Conservation (phyloP, 495 filamentous ascomycete species). For the Aspergillus homomorphus region DNA sequence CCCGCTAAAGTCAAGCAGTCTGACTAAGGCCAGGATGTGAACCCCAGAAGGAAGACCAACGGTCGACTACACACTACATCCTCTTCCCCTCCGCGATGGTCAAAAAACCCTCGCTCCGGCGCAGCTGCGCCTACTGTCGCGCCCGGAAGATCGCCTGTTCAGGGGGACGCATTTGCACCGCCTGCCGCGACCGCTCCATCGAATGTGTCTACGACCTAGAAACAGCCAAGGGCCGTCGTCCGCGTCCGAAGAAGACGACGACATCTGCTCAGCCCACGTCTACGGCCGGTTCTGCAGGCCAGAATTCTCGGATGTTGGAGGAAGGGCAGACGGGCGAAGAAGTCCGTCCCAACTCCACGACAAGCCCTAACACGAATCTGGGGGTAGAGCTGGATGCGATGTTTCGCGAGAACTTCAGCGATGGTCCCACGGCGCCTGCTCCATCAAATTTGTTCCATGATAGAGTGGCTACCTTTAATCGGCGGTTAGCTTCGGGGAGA, state of each 20-base stretch:
- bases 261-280: neutral
- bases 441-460: neutral
- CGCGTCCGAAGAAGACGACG: neutral
- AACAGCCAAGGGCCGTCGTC: slow-evolving; percentile 4
- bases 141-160: slow-evolving; percentile 10
- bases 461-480: neutral
- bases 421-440: neutral
- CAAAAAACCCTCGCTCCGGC: neutral
- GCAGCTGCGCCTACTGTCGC: slow-evolving; percentile 9
- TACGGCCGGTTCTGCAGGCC: neutral
- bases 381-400: neutral
- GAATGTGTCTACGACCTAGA: slow-evolving; percentile 9
- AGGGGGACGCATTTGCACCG: slow-evolving; percentile 6
- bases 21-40: no score
- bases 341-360: no score
- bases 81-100: neutral
- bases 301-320: no score
- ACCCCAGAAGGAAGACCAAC: neutral
- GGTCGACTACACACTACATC: neutral
- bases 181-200: slow-evolving; percentile 8
- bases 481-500: neutral
- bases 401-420: neutral
- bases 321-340: no score
- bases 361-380: neutral
- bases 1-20: no score